Percentiles rank a stretch among this genome's conserved stretches.
Conservation (phyloP, 148 eudicot genomes). For the Nepenthes mirabilis region DNA sequence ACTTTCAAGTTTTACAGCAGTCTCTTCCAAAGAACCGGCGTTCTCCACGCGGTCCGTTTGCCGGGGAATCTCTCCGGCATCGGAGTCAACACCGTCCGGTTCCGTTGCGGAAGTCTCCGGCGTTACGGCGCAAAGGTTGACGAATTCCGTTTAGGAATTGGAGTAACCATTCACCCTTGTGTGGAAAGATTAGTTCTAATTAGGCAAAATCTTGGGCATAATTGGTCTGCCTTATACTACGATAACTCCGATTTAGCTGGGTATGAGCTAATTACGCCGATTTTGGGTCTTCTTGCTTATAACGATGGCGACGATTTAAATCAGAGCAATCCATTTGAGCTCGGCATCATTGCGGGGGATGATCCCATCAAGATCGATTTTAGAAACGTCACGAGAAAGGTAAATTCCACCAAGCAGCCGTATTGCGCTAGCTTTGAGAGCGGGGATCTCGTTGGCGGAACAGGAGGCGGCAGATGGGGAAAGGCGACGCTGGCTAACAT, state of each 20-base stretch:
- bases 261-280: conserved; percentile 61
- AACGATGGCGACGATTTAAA: conserved; percentile 38
- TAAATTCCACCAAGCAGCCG: conserved; percentile 7
- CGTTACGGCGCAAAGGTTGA: conserved; percentile 58
- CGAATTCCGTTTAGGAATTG: conserved; percentile 41
- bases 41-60: conserved; percentile 24
- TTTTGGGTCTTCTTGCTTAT: conserved; percentile 69
- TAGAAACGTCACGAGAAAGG: conserved; percentile 12
- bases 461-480: conserved; percentile 13
- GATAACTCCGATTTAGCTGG: conserved; percentile 39
- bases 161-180: conserved; percentile 53
- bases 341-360: conserved; percentile 28
- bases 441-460: conserved; percentile 12
- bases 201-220: conserved; percentile 43
- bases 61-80: conserved; percentile 68
- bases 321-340: conserved; percentile 47
- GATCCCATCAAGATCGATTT: conserved; percentile 54
- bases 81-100: conserved; percentile 29
- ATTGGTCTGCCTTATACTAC: conserved; percentile 51
- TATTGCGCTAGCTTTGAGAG: conserved; percentile 59
- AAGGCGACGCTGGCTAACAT: conserved; percentile 37
- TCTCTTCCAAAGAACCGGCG: conserved; percentile 41
- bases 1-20: conserved; percentile 28
- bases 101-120: conserved; percentile 71
- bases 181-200: conserved; percentile 53